Conservation (phyloP, 768 basidiomycete species). For the Exidia glandulosa region DNA sequence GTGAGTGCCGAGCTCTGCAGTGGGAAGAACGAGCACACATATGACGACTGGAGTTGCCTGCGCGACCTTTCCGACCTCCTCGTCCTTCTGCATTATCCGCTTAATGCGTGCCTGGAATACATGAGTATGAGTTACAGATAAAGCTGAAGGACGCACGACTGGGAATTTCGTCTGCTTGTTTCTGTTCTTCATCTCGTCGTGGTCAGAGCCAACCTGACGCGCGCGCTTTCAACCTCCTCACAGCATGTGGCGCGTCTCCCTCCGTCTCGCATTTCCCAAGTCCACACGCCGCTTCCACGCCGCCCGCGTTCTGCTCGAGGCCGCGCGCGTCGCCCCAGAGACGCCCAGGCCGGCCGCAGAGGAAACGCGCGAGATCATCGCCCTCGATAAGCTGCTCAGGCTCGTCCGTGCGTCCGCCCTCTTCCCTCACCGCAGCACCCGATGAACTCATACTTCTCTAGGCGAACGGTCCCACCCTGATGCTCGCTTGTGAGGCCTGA, state of each 20-base stretch:
- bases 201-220: not conserved
- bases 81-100: constrained; percentile 99
- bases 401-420: constrained; percentile 40
- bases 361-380: constrained; percentile 48
- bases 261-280: too few species aligned
- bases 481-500: constrained; percentile 32
- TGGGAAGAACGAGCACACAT: constrained; percentile 44
- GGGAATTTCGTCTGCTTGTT: constrained; percentile 89
- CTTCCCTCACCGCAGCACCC: not conserved
- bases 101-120: constrained; percentile 80
- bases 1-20: not conserved
- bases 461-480: constrained; percentile 43
- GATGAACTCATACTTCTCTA: constrained; percentile 13
- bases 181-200: constrained; percentile 63
- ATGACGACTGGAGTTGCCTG: constrained; percentile 94
- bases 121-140: not conserved
- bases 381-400: constrained; percentile 46
- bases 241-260: too few species aligned
- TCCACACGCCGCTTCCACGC: too few species aligned
- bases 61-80: constrained; percentile 96
- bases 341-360: constrained; percentile 14
- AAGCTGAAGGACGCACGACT: constrained; percentile 44
- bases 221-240: not conserved
- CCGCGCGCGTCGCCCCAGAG: not conserved
- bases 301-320: not conserved